A percentile compares a stretch with the other conserved stretches of the same genome.
Evolutionary conservation across 768 basidiomycete species (phyloP).

Genomic region (Leccinum uliginosum): DNA sequence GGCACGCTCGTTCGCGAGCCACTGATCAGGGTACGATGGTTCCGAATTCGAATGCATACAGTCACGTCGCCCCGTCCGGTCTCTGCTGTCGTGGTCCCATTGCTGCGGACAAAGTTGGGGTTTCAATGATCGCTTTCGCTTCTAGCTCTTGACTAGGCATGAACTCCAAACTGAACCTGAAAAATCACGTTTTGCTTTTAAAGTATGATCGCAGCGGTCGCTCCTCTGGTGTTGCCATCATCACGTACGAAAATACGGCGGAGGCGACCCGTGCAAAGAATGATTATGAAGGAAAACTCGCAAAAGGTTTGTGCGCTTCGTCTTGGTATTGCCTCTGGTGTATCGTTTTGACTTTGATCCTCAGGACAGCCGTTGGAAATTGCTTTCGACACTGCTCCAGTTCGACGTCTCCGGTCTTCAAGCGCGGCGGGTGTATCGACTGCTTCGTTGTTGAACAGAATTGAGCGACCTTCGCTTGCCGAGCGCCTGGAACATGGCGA

Average conservation of each 20-base stretch:
- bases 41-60: conserved; percentile 39
- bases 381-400: conserved; percentile 49
- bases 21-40: conserved; percentile 86
- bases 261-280: conserved; percentile 84
- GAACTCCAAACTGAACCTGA: conserved; percentile 56
- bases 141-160: conserved; percentile 32
- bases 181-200: conserved; percentile 42
- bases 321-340: background rate
- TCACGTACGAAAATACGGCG: conserved; percentile 71
- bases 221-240: conserved; percentile 76
- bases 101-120: conserved; percentile 25
- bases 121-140: conserved; percentile 42
- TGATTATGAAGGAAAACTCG: conserved; percentile 80
- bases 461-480: conserved; percentile 68
- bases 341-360: background rate
- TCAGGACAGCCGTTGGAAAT: conserved; percentile 81
- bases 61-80: conserved; percentile 32
- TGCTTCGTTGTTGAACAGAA: conserved; percentile 67
- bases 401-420: conserved; percentile 42
- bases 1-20: conserved; percentile 92
- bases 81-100: conserved; percentile 30
- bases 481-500: conserved; percentile 58
- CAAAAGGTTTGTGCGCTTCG: conserved; percentile 58
- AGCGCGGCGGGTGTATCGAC: conserved; percentile 41
- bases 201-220: conserved; percentile 97